Evolutionary conservation across 306 rosid species (phyloP), one percentile per base, ranked within the genome.

Genomic region (Acacia crassicarpa): DNA sequence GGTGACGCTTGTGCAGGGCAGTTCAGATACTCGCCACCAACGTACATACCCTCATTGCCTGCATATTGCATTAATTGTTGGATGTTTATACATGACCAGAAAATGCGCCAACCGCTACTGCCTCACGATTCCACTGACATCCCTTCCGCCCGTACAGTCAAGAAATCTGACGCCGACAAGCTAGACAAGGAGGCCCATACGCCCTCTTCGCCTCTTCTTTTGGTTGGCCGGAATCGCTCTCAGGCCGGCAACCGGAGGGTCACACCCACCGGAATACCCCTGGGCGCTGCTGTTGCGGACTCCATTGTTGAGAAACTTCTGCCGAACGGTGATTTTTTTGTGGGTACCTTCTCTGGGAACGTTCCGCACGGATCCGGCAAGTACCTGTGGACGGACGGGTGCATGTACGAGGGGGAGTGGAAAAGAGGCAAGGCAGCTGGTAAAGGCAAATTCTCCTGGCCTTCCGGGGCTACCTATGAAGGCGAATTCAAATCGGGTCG

Each of bases 391-490:
- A 85, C 79, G 0, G 99, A 96, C 84, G 98, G 99, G 7, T 96
- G 98, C 82, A 89, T 94, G 97, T 93, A 96, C 83, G 97, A 91
- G 46, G 99, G 99, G 0, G 97, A 91, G 33, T 96, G 99, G 99
- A 89, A 90, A 76, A 81, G 86, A 53, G 99, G 99, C 1, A 96
- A 96, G 46, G 98, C 97, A 65, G 92, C 93, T 2, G 98, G 97
- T 0, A 96, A 90, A 41, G 99, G 99, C 0, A 94, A 85, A 44
- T 92, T 96, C 88, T 96, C 98, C 1, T 96, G 98, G 99, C 97
- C 99, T 23, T 91, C 97, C 0, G 98, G 99, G 0, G 98, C 99
- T 0, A 91, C 98, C 4, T 92, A 93, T 84, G 92, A 92, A 81
- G 99, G 99, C 0, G 95, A 91, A n/a, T 93, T 96, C 85, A 96